These are phyloP conservation scores for Vaccinium darrowii DNA, from an alignment of 148 eudicot genomes.

Conservation along the genomic window DNA sequence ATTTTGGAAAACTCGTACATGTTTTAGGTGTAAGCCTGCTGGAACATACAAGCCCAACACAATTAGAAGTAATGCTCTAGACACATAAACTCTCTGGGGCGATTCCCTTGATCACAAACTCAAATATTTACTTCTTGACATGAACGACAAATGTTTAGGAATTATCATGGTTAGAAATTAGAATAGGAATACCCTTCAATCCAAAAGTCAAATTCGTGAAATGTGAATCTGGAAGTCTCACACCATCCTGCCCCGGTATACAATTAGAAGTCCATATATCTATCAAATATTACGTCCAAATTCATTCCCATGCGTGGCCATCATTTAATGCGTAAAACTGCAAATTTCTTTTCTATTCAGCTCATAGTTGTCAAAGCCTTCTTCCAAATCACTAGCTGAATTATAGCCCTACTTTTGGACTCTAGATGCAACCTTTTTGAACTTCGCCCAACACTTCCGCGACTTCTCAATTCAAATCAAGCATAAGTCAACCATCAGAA, in stretches of 20 bases:
- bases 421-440: background rate
- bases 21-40: background rate
- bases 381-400: conserved; percentile 1
- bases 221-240: background rate
- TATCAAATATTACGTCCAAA: background rate
- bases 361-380: background rate
- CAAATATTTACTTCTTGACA: background rate
- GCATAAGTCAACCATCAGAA: background rate
- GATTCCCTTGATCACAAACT: background rate
- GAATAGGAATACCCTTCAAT: background rate
- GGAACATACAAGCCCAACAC: background rate
- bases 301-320: background rate
- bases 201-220: background rate
- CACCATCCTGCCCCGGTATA: background rate
- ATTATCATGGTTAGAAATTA: background rate
- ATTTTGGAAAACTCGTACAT: background rate
- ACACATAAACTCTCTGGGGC: background rate
- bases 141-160: background rate
- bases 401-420: background rate
- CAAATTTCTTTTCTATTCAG: background rate
- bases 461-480: background rate
- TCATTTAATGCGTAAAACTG: background rate
- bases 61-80: background rate
- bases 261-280: background rate
- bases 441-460: background rate